A percentile compares a stretch with the other conserved stretches of the same genome.
These are phyloP conservation scores for Bombardia bombarda DNA, from an alignment of 495 filamentous ascomycete species.

Conservation along the genomic window DNA sequence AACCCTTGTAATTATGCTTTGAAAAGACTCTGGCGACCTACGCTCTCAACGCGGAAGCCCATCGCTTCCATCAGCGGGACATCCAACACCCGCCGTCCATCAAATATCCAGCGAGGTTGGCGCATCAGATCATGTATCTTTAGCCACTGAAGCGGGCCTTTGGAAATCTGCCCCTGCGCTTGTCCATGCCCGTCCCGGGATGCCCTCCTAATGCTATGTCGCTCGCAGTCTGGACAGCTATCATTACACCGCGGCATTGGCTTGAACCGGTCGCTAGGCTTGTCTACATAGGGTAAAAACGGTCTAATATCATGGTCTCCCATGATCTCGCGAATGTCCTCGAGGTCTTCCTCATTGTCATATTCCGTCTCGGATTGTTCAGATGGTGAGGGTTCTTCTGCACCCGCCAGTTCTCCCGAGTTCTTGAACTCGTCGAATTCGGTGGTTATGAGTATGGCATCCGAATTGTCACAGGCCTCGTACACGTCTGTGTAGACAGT, in stretches of 20 bases:
- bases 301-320: background rate
- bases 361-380: conserved; percentile 10
- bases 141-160: conserved; percentile 42
- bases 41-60: conserved; percentile 47
- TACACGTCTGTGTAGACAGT: conserved; percentile 39
- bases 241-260: conserved; percentile 24
- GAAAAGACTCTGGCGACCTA: conserved; percentile 28
- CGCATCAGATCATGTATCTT: conserved; percentile 47
- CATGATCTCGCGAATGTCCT: conserved; percentile 22
- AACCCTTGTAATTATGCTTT: too few species aligned
- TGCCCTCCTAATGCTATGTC: conserved; percentile 17
- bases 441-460: conserved; percentile 54
- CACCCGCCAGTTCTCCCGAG: background rate
- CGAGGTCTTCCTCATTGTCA: conserved; percentile 26
- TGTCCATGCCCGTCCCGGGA: conserved; percentile 16
- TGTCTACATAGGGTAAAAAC: background rate
- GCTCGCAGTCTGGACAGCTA: conserved; percentile 31
- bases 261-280: conserved; percentile 22
- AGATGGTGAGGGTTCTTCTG: conserved; percentile 7
- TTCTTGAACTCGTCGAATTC: conserved; percentile 58
- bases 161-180: conserved; percentile 17
- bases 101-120: conserved; percentile 60
- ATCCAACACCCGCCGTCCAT: conserved; percentile 58
- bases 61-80: conserved; percentile 43
- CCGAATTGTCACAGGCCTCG: conserved; percentile 40